phyloP scores from a whole-genome alignment of 2,329 filamentous ascomycete genomes.

The Diaporthe sp. region DNA sequence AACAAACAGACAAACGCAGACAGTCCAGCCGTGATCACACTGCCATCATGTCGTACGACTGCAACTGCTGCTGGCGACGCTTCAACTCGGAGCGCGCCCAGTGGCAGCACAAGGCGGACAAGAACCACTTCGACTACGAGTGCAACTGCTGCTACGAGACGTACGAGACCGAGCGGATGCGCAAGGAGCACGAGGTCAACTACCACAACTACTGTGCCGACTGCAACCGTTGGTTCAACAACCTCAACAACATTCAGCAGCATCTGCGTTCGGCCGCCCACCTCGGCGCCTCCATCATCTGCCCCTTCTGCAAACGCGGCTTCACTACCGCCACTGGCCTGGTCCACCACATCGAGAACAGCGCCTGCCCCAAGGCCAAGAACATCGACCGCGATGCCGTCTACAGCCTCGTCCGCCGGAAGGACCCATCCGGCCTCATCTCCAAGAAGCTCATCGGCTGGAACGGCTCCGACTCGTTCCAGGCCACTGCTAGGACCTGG shows the following conservation, averaged over 20 bases:
- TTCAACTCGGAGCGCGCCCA: constrained; percentile 16
- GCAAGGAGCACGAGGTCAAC: constrained; percentile 25
- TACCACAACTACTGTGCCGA: constrained; percentile 33
- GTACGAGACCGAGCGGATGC: not conserved
- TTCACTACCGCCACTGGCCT: constrained; percentile 67
- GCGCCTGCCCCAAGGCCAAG: constrained; percentile 61
- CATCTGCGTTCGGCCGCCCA: constrained; percentile 68
- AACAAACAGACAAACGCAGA: not conserved
- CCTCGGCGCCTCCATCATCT: constrained; percentile 56
- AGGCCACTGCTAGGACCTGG: constrained; percentile 56
- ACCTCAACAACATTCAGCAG: constrained; percentile 52
- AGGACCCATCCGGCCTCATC: constrained; percentile 62
- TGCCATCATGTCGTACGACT: constrained; percentile 24
- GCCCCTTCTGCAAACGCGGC: constrained; percentile 65
- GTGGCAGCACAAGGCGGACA: constrained; percentile 28
- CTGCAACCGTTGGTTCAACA: constrained; percentile 27
- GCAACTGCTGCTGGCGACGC: not conserved
- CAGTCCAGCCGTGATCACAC: not conserved
- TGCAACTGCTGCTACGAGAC: constrained; percentile 22
- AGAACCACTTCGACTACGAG: constrained; percentile 30
- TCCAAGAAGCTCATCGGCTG: constrained; percentile 65
- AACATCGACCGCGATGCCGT: constrained; percentile 62
- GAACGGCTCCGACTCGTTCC: constrained; percentile 50
- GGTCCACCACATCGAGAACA: constrained; percentile 67
- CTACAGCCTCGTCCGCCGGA: constrained; percentile 56